Evolutionary conservation across 306 rosid species (phyloP), one percentile per base, ranked within the genome.

Genomic region (Cicer judaicum): DNA sequence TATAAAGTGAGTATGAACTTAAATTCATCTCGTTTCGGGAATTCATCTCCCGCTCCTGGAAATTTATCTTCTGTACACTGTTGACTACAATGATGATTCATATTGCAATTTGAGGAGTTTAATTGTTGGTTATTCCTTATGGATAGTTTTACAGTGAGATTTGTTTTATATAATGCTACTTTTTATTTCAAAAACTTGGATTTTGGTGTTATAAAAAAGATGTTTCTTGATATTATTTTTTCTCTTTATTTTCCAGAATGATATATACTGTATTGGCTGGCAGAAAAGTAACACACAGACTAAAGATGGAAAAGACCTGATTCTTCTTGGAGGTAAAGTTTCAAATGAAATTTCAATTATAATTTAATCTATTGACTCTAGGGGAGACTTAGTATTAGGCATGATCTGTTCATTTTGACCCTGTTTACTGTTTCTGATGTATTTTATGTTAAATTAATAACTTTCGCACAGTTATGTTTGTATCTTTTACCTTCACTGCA

Each of bases 251-350:
- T 78, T 48, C 65, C 86, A 89, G 97, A 74, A 62, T 0, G 71
- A 69, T 7, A 70, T 55, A 10, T 80, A 78, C 74, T 92, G 96
- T 70, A n/a, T 86, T 14, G 97, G 97, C 70, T 92, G 91, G 90
- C 84, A 76, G 78, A 80, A 81, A 76, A 88, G 90, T 59, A 19
- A 13, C 7, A 5, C 82, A 68, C 75, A 80, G 74, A 60, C 82
- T 21, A 88, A 66, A 69, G 78, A 76, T 66, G 92, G 85, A 76
- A 75, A 43, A 74, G 83, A 85, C 11, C 9, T 81, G 73, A 80
- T 87, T 74, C 84, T 89, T 84, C 88, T 92, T 68, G 97, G 97
- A 88, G 97, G 97, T 92, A 67, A 66, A 39, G 42, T 67, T 57
- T 57, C 15, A 34, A 43, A 60, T 39, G n/a, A 62, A 64, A 52